Base-by-base conservation (phyloP, 164 flowering plant genomes). In the Berberis vulgaris region DNA sequence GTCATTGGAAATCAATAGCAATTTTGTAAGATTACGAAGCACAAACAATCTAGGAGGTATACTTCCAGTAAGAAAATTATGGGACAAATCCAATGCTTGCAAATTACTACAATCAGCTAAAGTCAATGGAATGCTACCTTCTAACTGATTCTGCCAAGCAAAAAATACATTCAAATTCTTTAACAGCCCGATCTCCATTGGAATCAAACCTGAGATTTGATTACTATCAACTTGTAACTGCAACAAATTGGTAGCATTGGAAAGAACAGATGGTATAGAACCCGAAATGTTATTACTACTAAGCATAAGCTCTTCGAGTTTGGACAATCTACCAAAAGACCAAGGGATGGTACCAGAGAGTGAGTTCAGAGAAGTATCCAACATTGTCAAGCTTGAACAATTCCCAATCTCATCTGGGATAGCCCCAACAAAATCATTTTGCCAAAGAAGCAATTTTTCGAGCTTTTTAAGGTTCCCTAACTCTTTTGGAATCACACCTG, bases 371-470 rank as follows among this genome's bases (percentile, higher is more conserved):
- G 98, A 92, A 39, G 89, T 61, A 74, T 92, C 98, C 61, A 89
- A 71, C 63, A 72, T 81, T 46, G 26, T 75, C 69, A 89, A 73
- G 47, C 70, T 80, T 38, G 62, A 74, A 63, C 97, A 90, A 41
- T 81, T 82, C n/a, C 97, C 98, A 64, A 93, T 77, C 73, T 86
- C 96, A 44, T 79, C 80, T 26, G 98, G 97, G 49, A 93, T 83
- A 1, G 64, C 54, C 4, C 98, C 98, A 26, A 65, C 79, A 12
- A 92, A 78, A 68, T 65, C 72, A 59, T 92, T 92, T 67, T 89
- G 87, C 98, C 98, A 92, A 5, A 92, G 53, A 38, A 87, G 62
- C 72, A 92, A 58, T 57, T 78, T 79, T 63, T 92, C 86, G 1
- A 89, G 84, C 72, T 85, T 92, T 57, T 65, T 64, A 45, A 92